A percentile compares a stretch with the other conserved stretches of the same genome.
These are phyloP conservation scores for Daldinia sp. DNA, from an alignment of 2,329 filamentous ascomycete genomes.

Conservation along the genomic window DNA sequence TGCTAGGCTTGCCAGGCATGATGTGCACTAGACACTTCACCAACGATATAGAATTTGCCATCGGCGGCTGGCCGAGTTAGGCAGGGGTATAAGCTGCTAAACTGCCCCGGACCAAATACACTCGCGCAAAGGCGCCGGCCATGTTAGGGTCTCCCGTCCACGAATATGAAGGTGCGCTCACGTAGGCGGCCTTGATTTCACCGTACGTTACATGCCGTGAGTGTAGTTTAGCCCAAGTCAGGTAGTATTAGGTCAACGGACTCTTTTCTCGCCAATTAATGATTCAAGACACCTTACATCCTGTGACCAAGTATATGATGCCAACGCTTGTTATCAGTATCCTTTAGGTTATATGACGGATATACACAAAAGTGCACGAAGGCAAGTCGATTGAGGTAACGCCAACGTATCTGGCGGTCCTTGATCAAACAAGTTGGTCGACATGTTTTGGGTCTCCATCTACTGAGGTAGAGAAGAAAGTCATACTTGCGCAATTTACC, in stretches of 20 bases:
- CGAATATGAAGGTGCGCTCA: background rate
- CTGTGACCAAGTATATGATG: slow-evolving; percentile 12
- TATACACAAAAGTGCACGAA: slow-evolving; percentile 45
- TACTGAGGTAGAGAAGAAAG: background rate
- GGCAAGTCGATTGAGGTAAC: slow-evolving; percentile 10
- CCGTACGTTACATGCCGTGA: slow-evolving; percentile 34
- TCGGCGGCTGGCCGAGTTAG: slow-evolving; percentile 42
- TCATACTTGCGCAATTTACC: background rate
- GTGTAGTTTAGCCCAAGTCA: slow-evolving; percentile 5
- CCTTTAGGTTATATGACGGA: slow-evolving; percentile 46
- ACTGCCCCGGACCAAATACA: slow-evolving; percentile 53
- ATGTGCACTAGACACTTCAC: slow-evolving; percentile 49
- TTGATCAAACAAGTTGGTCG: background rate
- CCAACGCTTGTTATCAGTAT: background rate
- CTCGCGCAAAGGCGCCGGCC: slow-evolving; percentile 51
- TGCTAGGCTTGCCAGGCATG: too few relatives aligned
- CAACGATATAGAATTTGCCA: slow-evolving; percentile 47
- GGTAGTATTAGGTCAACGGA: slow-evolving; percentile 6
- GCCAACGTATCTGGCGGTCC: too few relatives aligned
- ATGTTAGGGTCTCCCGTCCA: background rate
- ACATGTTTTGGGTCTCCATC: background rate
- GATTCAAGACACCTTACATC: background rate
- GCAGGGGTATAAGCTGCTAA: slow-evolving; percentile 47
- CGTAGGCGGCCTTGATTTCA: background rate
- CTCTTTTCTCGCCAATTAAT: background rate